These are phyloP conservation scores for Dalbergia cultrata DNA, from an alignment of 306 rosid genomes.

Conservation along the genomic window DNA sequence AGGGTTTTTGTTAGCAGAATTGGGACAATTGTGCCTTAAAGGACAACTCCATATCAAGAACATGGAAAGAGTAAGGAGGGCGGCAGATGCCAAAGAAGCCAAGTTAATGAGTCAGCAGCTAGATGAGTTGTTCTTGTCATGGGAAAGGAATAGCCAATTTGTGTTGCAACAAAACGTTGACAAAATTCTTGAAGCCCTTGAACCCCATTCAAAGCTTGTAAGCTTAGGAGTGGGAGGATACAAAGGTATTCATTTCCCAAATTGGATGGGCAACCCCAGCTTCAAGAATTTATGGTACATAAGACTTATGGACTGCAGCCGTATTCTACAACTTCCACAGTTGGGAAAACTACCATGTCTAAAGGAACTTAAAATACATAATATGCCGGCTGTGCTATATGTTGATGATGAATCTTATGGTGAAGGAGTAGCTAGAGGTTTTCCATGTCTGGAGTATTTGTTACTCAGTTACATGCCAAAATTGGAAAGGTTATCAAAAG, in stretches of 20 bases:
- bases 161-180: slow-evolving; percentile 1
- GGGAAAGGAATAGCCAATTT: slow-evolving; percentile 18
- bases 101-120: slow-evolving; percentile 19
- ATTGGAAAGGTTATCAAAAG: slow-evolving; percentile 22
- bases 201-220: slow-evolving; percentile 14
- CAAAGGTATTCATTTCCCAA: background rate
- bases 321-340: background rate
- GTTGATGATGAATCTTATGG: background rate
- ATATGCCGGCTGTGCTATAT: background rate
- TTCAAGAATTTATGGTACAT: background rate
- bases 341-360: slow-evolving; percentile 23
- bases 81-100: slow-evolving; percentile 32
- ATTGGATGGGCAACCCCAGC: slow-evolving; percentile 17
- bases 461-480: background rate
- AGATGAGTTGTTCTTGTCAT: background rate
- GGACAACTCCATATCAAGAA: slow-evolving; percentile 3
- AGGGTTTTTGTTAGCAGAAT: background rate
- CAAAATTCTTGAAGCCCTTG: slow-evolving; percentile 39
- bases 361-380: background rate
- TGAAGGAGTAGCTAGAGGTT: background rate
- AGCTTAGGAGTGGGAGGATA: slow-evolving; percentile 17
- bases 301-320: background rate
- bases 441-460: background rate
- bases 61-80: slow-evolving; percentile 18
- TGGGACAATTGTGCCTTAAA: slow-evolving; percentile 7